phyloP scores from a whole-genome alignment of 2,329 filamentous ascomycete genomes.

The Chrysosporium queenslandicum region DNA sequence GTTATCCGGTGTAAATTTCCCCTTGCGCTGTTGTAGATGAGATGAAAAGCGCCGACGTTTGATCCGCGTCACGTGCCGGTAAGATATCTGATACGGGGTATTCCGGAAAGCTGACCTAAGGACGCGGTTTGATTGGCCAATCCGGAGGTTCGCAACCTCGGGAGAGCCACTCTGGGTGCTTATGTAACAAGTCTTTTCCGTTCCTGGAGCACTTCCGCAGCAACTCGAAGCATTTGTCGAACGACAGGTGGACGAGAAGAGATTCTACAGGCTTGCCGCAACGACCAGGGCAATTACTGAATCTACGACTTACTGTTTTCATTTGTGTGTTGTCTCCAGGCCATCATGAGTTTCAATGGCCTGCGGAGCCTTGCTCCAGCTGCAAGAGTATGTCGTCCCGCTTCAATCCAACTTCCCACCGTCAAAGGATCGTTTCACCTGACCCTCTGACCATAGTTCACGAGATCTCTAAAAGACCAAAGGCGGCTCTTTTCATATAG shows the following conservation, averaged over 20 bases:
- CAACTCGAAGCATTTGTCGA: constrained; percentile 8
- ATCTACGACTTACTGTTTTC: constrained; percentile 13
- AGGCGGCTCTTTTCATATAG: constrained; percentile 79
- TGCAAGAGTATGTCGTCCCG: constrained; percentile 37
- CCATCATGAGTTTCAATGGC: constrained; percentile 42
- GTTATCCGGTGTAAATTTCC: too few relatives aligned
- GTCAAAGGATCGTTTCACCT: constrained; percentile 17
- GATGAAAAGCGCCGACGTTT: not conserved
- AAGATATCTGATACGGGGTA: constrained; percentile 19
- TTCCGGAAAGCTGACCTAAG: constrained; percentile 32
- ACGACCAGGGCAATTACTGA: constrained; percentile 12
- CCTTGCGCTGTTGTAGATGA: too few relatives aligned
- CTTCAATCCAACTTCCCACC: constrained; percentile 10
- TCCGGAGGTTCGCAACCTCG: constrained; percentile 28
- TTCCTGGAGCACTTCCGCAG: constrained; percentile 1
- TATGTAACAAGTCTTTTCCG: constrained; percentile 27
- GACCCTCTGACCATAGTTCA: constrained; percentile 45
- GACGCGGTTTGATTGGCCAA: constrained; percentile 26
- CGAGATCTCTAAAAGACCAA: constrained; percentile 53
- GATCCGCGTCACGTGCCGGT: constrained; percentile 11
- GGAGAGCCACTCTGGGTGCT: constrained; percentile 20
- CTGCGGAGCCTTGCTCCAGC: constrained; percentile 43
- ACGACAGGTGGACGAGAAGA: constrained; percentile 1
- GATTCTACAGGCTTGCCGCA: not conserved
- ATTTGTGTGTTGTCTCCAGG: constrained; percentile 14